These are phyloP conservation scores for Phytopythium delawarense DNA, from an alignment of 352 stramenopile genomes.

Conservation along the genomic window DNA sequence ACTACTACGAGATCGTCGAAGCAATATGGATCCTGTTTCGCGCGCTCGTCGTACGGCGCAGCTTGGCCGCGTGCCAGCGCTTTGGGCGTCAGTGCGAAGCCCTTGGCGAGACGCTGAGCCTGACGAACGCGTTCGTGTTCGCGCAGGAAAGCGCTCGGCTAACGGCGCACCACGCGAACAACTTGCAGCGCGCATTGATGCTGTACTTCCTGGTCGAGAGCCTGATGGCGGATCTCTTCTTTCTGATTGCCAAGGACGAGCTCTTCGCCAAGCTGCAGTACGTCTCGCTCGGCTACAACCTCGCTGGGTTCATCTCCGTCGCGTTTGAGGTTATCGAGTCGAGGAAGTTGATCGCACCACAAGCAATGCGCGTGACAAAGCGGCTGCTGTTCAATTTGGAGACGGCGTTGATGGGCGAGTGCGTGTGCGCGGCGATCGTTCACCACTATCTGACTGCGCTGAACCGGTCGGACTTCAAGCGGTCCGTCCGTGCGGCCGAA, in stretches of 20 bases:
- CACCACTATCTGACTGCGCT: conserved; percentile 15
- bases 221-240: conserved; percentile 24
- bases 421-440: conserved; percentile 9
- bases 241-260: conserved; percentile 29
- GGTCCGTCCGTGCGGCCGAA: conserved; percentile 12
- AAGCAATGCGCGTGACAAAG: conserved; percentile 4
- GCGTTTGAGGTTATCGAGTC: conserved; percentile 18
- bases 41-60: conserved; percentile 17
- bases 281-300: conserved; percentile 27
- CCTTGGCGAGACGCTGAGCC: conserved; percentile 13
- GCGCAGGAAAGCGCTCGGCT: conserved; percentile 29
- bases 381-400: conserved; percentile 19
- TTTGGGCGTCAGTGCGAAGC: conserved; percentile 23
- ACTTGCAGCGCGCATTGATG: conserved; percentile 18
- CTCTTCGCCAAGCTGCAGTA: conserved; percentile 29
- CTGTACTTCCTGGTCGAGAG: conserved; percentile 23
- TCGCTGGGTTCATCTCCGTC: conserved; percentile 15
- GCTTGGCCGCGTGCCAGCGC: conserved; percentile 19
- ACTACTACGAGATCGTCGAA: conserved; percentile 23
- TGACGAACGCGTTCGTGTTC: conserved; percentile 28
- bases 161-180: conserved; percentile 20
- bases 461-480: conserved; percentile 14
- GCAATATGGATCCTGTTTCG: conserved; percentile 26
- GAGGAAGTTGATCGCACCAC: conserved; percentile 4
- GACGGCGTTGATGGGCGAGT: conserved; percentile 14